Conservation (phyloP, 768 basidiomycete species). For the Royoungia palumana region DNA sequence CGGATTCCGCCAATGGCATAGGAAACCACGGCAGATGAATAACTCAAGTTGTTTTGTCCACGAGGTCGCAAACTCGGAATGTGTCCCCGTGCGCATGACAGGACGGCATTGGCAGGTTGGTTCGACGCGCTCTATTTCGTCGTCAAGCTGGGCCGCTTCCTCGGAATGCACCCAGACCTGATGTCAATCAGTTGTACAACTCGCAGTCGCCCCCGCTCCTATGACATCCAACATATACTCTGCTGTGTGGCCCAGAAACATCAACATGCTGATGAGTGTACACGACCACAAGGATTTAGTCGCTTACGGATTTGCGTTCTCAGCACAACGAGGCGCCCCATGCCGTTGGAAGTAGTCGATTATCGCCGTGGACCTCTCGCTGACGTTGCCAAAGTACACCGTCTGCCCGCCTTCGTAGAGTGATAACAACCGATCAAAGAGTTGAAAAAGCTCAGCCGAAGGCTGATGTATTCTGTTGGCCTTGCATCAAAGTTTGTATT, state of each 20-base stretch:
- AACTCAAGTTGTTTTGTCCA: constrained; percentile 36
- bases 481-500: no score
- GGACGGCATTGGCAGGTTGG: constrained; percentile 31
- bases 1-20: constrained; percentile 40
- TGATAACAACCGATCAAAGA: constrained; percentile 49
- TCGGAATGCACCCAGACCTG: constrained; percentile 44
- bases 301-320: constrained; percentile 25
- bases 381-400: constrained; percentile 60
- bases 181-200: constrained; percentile 46
- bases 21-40: constrained; percentile 32
- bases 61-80: constrained; percentile 35
- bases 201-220: constrained; percentile 52
- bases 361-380: constrained; percentile 20
- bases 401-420: constrained; percentile 56
- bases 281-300: no score
- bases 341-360: constrained; percentile 24
- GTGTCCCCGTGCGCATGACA: constrained; percentile 17
- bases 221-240: constrained; percentile 52
- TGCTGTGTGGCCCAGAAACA: constrained; percentile 31
- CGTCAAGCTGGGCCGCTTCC: constrained; percentile 36
- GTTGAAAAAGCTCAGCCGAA: constrained; percentile 48
- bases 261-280: background rate
- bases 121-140: constrained; percentile 45
- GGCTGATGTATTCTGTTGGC: constrained; percentile 21
- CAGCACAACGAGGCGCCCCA: constrained; percentile 17